Base-by-base conservation (phyloP, 192 early-diverging fungal genomes). In the Geranomyces variabilis region DNA sequence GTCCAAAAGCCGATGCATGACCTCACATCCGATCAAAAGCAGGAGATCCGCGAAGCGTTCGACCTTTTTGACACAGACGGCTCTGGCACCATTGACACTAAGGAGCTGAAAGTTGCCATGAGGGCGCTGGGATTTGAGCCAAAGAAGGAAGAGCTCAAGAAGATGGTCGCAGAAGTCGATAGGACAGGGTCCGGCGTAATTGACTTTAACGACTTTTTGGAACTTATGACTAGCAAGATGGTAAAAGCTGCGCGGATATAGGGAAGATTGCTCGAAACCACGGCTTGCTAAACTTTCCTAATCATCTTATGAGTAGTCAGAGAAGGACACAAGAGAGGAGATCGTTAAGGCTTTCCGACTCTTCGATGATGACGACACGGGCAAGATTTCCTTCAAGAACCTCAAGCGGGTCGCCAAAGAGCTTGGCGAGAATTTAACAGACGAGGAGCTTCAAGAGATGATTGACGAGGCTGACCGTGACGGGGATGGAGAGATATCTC, bases 401-500 rank as follows among this genome's bases (percentile, higher is more conserved):
- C 75, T 94, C 66, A 82, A 83, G 53, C 70, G 85, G 13, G 85
- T 86, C 17, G 85, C 85, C 45, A 86, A 86, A 59, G 85, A 86
- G 72, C 69, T 93, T n/a, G 90, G 90, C 51, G 91, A 93, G 61
- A 80, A 82, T 22, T 73, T 91, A 15, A 83, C 84, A 1, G 86
- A 90, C 33, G 81, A 89, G 58, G 91, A 95, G 68, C 62, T 93
- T 10, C 81, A 91, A 62, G 89, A 88, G 44, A 93, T 95, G 93
- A 89, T 95, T 53, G 80, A 82, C 36, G 89, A 89, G 71, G 91
- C 90, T 6, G 91, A 95, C 66, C 61, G 77, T 29, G 87, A 95
- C 70, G 85, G 84, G 0, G 90, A 91, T 72, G 84, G 86, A 17
- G 80, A 79, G 31, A 79, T 92, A 34, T 79, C 76, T 34, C 82